Base-by-base conservation (phyloP, 768 basidiomycete genomes). In the Tylopilus sp. region DNA sequence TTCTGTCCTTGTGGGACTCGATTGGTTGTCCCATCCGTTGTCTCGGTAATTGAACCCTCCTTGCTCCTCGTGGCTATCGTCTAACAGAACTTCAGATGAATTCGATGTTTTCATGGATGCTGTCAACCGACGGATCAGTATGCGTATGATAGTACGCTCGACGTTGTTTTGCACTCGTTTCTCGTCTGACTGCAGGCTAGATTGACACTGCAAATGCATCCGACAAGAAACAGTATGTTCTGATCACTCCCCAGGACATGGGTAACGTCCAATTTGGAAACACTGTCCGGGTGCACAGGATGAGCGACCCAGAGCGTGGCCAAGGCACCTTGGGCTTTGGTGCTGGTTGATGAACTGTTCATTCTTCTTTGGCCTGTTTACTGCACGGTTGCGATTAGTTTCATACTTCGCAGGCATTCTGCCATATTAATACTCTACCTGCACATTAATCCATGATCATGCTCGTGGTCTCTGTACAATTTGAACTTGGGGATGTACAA, bases 101-200 rank as follows among this genome's bases (percentile, higher is more conserved):
- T 99, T 97, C 66, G 96, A 98, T 62, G 96, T 98, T 12, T 98
- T 96, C 76, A 93, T 98, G 91, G 92, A 95, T 65, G 90, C 90
- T 22, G 85, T 92, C 53, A 92, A 92, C 68, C 84, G 97, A 19
- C 85, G 86, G 43, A 88, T 96, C 63, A 89, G 89, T 55, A 97
- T 96, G 86, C 90, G 84, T 71, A 93, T 96, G 89, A 89, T 98
- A 83, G 89, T 92, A 52, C 17, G 82, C 66, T 22, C 37, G 34
- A 48, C 46, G 16, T 24, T 16, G 22, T 49, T 16, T 13, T 11
- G 22, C 26, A 17, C 41, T 25, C 4, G 36, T 28, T n/a, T 44
- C 49, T 54, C 24, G 46, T 37, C 41, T 59, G 26, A 60, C 19
- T 38, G 6, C 13, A 17, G 59, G 52, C 14, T 52, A 92, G 91